Evolutionary conservation across 106 monocot species (phyloP).

Genomic region (Posidonia australis): DNA sequence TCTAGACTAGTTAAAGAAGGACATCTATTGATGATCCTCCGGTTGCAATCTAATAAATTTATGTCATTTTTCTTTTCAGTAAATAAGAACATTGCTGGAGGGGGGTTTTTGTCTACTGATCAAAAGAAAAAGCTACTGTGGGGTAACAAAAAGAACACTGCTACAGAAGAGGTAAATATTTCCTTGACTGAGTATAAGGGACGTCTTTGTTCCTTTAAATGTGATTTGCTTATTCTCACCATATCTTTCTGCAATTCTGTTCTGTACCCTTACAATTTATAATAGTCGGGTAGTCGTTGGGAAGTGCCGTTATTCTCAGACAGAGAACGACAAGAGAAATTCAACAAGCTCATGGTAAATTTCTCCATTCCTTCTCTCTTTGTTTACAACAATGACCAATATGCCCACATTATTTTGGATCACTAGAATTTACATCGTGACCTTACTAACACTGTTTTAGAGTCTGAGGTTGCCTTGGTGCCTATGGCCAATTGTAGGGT

Average conservation of each 20-base stretch:
- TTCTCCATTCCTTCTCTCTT: background rate
- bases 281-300: slow-evolving; percentile 57
- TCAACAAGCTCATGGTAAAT: slow-evolving; percentile 99
- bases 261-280: background rate
- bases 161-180: slow-evolving; percentile 50
- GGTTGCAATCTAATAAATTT: too few relatives aligned
- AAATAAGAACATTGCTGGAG: slow-evolving; percentile 68
- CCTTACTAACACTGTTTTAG: slow-evolving; percentile 82
- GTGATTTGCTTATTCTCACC: background rate
- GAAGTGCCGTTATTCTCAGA: slow-evolving; percentile 65
- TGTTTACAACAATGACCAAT: background rate
- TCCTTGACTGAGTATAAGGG: background rate
- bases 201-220: background rate
- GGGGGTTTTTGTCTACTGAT: slow-evolving; percentile 58
- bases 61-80: slow-evolving; percentile 30
- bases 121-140: slow-evolving; percentile 96
- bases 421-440: slow-evolving; percentile 1
- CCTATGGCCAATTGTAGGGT: slow-evolving; percentile 94
- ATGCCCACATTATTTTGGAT: background rate
- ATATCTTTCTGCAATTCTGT: background rate
- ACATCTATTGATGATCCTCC: too few relatives aligned
- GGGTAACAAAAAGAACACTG: slow-evolving; percentile 85
- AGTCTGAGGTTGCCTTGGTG: slow-evolving; percentile 97
- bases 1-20: too few relatives aligned
- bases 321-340: slow-evolving; percentile 88